phyloP scores from a whole-genome alignment of 208 protist species.

The Leishmania lainsoni region DNA sequence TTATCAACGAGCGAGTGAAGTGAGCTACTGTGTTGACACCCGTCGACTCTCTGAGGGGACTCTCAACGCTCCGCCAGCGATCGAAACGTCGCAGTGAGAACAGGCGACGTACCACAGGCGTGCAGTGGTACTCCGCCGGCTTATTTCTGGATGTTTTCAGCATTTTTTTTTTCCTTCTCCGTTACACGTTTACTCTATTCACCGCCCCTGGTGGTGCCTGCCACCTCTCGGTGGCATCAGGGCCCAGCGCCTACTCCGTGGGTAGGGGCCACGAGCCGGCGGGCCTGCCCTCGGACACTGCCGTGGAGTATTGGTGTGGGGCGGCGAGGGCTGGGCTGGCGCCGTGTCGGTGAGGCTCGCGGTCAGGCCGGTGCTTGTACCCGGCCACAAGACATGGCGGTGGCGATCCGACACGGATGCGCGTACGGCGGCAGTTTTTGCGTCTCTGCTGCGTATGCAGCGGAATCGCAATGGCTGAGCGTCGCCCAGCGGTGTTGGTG shows the following conservation, averaged over 20 bases:
- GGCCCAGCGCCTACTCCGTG: neutral
- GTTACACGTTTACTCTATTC: neutral
- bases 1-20: conserved; percentile 35
- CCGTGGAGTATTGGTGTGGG: neutral
- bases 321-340: neutral
- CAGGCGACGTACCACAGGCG: neutral
- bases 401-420: neutral
- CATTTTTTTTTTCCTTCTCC: neutral
- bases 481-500: neutral
- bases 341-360: neutral
- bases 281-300: neutral
- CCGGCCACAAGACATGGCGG: neutral
- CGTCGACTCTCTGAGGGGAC: neutral
- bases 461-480: neutral
- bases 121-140: neutral
- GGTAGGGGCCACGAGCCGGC: neutral
- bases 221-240: neutral
- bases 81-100: neutral
- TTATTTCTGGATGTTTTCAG: neutral
- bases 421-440: neutral
- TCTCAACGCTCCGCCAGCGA: neutral
- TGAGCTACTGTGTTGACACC: neutral
- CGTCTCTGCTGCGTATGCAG: neutral
- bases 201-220: neutral
- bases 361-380: neutral